Base-by-base conservation (phyloP, 805 yeast genomes). In the Saturnispora gosingensis region DNA sequence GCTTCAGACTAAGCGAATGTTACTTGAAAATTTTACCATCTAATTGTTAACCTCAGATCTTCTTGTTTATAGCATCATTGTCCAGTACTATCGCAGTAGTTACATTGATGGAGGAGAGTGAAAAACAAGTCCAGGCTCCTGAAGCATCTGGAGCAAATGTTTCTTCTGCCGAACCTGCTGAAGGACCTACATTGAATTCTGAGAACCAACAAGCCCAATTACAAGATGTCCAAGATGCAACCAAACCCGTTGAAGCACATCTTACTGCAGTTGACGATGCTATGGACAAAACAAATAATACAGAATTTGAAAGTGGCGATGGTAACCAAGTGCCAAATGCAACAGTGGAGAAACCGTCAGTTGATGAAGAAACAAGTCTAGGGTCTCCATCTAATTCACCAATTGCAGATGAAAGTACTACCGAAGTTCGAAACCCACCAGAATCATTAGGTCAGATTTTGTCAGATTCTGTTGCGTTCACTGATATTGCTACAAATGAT, bases 401-500 rank as follows among this genome's bases (percentile, higher is more conserved):
- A 16, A 27, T 18, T 16, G n/a, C 27, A 30, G n/a, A 25, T 9
- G 25, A 25, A 6, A 16, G 10, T 15, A 4, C 35, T 4, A 32
- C 28, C 15, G 27, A 24, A 13, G 39, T 25, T 4, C 32, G 20
- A 5, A 13, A 15, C 20, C 20, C 28, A 22, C 7, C 39, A 2
- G 30, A 25, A 15, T 18, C 28, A 10, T 8, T 10, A 13, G 10
- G 34, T 43, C 50, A 45, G 40, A 42, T 36, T 13, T 34, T 40
- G n/a, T 48, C 22, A 13, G 52, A 46, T 0, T 47, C 48, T 22
- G 49, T 46, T 8, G 18, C 38, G 1, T 20, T 48, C 3, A 44
- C n/a, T 13, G 24, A 10, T 13, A 16, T 22, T 32, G 40, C n/a
- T 8, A 38, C 24, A n/a, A 56, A 57, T 13, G 46, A 52, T 16